Percentiles rank a stretch among this genome's conserved stretches.
These are phyloP conservation scores for Mycosphaerella sp. DNA, from an alignment of 2,329 filamentous ascomycete species.

Conservation along the genomic window DNA sequence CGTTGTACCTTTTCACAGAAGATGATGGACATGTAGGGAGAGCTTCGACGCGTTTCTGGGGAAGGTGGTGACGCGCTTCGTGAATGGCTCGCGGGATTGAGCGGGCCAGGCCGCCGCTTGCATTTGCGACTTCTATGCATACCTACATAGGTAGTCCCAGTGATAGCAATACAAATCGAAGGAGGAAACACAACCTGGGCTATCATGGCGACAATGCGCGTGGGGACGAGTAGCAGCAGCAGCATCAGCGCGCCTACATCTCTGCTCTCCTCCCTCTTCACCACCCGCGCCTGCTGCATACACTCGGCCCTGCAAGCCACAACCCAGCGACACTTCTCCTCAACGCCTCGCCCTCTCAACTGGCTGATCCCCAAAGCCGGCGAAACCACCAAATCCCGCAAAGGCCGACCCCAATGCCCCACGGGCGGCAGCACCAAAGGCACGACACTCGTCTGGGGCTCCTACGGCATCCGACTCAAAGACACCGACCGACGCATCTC, in stretches of 20 bases:
- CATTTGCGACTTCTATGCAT: no score
- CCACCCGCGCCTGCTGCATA: slow-evolving; percentile 28
- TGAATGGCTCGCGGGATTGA: no score
- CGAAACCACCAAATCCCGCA: slow-evolving; percentile 79
- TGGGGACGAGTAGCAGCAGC: background rate
- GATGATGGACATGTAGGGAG: no score
- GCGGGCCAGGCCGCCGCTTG: no score
- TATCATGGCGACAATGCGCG: slow-evolving; percentile 5
- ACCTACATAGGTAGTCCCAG: no score
- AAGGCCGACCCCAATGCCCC: slow-evolving; percentile 78
- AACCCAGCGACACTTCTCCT: slow-evolving; percentile 26
- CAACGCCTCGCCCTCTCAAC: slow-evolving; percentile 40
- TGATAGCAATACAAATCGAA: background rate
- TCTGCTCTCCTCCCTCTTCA: slow-evolving; percentile 24
- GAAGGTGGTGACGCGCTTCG: no score
- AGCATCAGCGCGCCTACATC: slow-evolving; percentile 10
- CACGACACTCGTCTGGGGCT: slow-evolving; percentile 92
- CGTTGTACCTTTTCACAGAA: no score
- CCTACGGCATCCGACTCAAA: slow-evolving; percentile 87
- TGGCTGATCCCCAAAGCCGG: slow-evolving; percentile 80
- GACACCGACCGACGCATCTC: slow-evolving; percentile 91
- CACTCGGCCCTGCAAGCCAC: slow-evolving; percentile 20
- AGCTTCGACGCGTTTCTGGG: no score
- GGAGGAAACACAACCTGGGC: background rate
- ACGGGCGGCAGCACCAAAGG: slow-evolving; percentile 88